Base-by-base conservation (phyloP, 2,329 filamentous ascomycete species). In the Aspergillus quadricinctus region DNA sequence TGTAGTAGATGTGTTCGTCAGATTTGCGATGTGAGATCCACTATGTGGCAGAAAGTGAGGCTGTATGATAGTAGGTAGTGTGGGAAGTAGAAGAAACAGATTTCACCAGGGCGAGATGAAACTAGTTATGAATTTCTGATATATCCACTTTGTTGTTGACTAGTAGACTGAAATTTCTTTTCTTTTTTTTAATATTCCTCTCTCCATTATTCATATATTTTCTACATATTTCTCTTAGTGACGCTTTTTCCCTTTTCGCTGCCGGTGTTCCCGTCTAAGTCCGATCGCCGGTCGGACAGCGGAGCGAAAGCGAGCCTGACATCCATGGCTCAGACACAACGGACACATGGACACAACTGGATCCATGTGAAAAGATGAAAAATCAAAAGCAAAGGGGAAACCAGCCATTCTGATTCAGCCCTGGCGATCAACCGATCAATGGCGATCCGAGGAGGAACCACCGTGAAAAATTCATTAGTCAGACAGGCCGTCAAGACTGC, bases 141-240 rank as follows among this genome's bases (percentile, higher is more conserved):
- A 64, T 64, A 64, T 63, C 62, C 62, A 60, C 57, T 60, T 57
- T 49, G 37, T 31, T 53, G 45, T 52, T 50, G 41, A 43, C 19
- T 53, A 55, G 49, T 53, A 55, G 49, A 49, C 52, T 57, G 41
- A 49, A 28, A 43, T 48, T 53, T 57, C 59, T 51, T 57, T 19
- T 46, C 51, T 55, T 53, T 48, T 54, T 37, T n/a, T n/a, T n/a
- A n/a, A n/a, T n/a, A 49, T 51, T 46, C 52, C 49, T 27, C 41
- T 31, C 31, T 53, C 37, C 46, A 51, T 41, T 25, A 25, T 37
- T 53, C 52, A 50, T 52, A 45, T 28, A 37, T 37, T 28, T 46
- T 52, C 52, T 53, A 37, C 23, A 3, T 49, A 19, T 28, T 50
- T 21, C 45, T 53, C 54, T 55, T 57, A 45, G 41, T 45, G 41